Conservation (phyloP, 768 basidiomycete genomes). For the Neoboletus brunneissimus region DNA sequence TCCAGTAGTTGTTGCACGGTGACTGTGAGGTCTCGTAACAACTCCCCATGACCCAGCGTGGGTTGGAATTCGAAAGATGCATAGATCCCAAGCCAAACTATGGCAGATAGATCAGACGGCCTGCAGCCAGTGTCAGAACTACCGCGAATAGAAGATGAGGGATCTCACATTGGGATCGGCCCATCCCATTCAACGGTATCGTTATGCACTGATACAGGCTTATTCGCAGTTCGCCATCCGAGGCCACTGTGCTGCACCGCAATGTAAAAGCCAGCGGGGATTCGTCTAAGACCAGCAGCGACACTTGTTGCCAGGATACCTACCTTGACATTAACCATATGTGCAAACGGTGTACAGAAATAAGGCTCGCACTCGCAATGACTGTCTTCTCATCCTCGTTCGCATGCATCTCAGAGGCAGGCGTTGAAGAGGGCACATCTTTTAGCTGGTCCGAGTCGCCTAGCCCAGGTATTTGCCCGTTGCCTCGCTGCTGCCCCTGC, state of each 20-base stretch:
- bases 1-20: not conserved
- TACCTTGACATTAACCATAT: not conserved
- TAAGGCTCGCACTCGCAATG: not conserved
- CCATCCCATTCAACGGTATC: not conserved
- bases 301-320: not conserved
- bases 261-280: not conserved
- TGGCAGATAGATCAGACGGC: not conserved
- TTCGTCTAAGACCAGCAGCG: not conserved
- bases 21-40: not conserved
- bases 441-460: no score
- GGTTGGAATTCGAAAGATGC: not conserved
- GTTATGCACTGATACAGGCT: not conserved
- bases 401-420: not conserved
- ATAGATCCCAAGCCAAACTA: not conserved
- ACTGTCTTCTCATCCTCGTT: not conserved
- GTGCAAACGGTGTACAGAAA: not conserved
- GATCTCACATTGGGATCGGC: constrained; percentile 1
- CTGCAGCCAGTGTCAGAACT: not conserved
- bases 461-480: not conserved
- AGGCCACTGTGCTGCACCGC: not conserved
- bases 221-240: not conserved
- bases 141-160: not conserved
- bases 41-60: not conserved
- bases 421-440: not conserved
- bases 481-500: not conserved